A percentile compares a stretch with the other conserved stretches of the same genome.
Conservation (phyloP, 2,329 filamentous ascomycete species). For the Xylariaceae sp. region DNA sequence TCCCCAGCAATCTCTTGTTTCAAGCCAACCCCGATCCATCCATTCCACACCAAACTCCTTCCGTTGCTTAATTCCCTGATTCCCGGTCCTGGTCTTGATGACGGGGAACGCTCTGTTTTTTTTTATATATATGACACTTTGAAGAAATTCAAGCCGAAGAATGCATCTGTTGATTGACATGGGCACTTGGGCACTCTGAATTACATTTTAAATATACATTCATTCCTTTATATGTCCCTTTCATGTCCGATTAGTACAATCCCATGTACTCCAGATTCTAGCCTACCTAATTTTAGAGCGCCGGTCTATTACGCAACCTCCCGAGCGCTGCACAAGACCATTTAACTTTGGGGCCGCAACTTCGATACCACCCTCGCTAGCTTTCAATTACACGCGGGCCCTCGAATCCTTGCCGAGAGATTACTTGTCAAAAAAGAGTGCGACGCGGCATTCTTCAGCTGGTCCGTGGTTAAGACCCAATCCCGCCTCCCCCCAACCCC, state of each 20-base stretch:
- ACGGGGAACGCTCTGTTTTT: too few species aligned
- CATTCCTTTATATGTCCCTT: too few species aligned
- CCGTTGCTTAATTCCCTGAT: not conserved
- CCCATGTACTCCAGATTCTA: too few species aligned
- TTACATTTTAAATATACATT: too few species aligned
- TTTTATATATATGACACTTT: too few species aligned
- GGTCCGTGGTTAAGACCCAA: conserved; percentile 3
- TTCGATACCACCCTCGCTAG: conserved; percentile 8
- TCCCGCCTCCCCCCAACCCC: conserved; percentile 28
- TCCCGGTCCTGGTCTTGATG: not conserved
- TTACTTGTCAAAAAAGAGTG: conserved; percentile 1
- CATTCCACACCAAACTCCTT: too few species aligned
- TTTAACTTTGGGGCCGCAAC: conserved; percentile 4
- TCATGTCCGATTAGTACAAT: too few species aligned
- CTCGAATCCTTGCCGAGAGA: conserved; percentile 15
- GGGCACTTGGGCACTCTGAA: too few species aligned
- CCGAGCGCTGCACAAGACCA: conserved; percentile 19
- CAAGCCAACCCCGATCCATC: conserved; percentile 3
- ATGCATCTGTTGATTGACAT: too few species aligned
- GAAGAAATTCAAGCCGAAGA: too few species aligned
- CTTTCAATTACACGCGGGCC: conserved; percentile 12
- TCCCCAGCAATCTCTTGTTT: too few species aligned
- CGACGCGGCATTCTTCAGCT: conserved; percentile 21
- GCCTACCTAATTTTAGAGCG: not conserved
- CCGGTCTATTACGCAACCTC: conserved; percentile 12